Base-by-base conservation (phyloP, 768 basidiomycete species). In the Dioszegia aurantiaca region DNA sequence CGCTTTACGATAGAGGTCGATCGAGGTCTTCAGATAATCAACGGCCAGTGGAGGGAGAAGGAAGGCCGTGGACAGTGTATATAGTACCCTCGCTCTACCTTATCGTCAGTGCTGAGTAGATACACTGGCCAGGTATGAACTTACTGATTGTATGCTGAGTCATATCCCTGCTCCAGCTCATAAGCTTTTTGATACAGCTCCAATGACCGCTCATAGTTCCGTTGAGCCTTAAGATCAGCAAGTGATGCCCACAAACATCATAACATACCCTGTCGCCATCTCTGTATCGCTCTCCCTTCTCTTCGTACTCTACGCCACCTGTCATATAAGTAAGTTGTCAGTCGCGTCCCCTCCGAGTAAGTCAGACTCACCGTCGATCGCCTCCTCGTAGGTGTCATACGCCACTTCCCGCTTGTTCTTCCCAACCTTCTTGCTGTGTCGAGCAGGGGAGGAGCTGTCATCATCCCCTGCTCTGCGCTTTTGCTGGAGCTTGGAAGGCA, bases 301-400 rank as follows among this genome's bases (percentile, higher is more conserved):
- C 76, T 57, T 77, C 76, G 61, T 65, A 64, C 39, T 76, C 67
- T 24, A 77, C 73, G 11, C 69, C 76, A 9, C 69, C 75, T 74
- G 33, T 8, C n/a, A 21, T 55, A 33, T 42, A 16, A 52, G 19
- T 6, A 3, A 59, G 9, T 14, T 44, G 17, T 62, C 27, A 3
- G 30, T n/a, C 1, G 17, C 3, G 1, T n/a, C n/a, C n/a, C n/a
- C n/a, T n/a, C n/a, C n/a, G n/a, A n/a, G n/a, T n/a, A n/a, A n/a
- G n/a, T n/a, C n/a, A n/a, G 28, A 58, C 72, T 41, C 42, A 70
- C 73, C 73, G 53, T 77, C 76, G 45, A 77, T 51, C 21, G 72
- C 70, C 23, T 77, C 76, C 39, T 77, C 76, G 48, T 75, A 77
- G 10, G 70, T 73, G 23, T 77, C 74, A 53, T 75, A 75, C 2